phyloP scores from a whole-genome alignment of 2,329 filamentous ascomycete genomes.

The Cryphonectria naterciae region DNA sequence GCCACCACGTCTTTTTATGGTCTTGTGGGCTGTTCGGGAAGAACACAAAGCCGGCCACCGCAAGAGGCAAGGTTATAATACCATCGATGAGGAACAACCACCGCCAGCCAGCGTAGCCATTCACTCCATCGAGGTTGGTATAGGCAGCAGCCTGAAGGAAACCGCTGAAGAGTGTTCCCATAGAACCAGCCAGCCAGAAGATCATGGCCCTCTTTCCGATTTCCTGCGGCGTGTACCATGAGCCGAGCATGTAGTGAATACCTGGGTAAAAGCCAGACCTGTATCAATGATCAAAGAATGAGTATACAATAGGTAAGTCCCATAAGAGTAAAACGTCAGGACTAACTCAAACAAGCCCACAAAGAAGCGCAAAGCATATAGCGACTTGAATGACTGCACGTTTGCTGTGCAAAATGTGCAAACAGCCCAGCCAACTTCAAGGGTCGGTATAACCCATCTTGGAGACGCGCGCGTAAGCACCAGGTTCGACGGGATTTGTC shows the following conservation, averaged over 20 bases:
- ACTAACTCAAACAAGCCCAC: conserved; percentile 2
- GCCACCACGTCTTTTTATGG: too few species aligned
- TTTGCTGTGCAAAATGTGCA: conserved; percentile 12
- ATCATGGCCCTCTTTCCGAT: conserved; percentile 29
- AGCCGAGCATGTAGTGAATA: conserved; percentile 28
- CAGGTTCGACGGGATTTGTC: conserved; percentile 26
- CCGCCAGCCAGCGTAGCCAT: conserved; percentile 34
- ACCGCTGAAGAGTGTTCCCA: conserved; percentile 28
- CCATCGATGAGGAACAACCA: conserved; percentile 39
- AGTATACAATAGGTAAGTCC: too few species aligned
- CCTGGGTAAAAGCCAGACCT: conserved; percentile 29
- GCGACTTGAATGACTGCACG: too few species aligned
- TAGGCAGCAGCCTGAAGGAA: conserved; percentile 35
- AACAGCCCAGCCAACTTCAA: too few species aligned
- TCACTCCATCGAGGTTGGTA: conserved; percentile 33
- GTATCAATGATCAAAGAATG: too few species aligned
- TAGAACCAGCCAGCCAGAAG: conserved; percentile 28
- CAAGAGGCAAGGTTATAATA: conserved; percentile 36
- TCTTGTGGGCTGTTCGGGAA: too few species aligned
- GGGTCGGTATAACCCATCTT: too few species aligned
- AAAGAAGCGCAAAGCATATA: conserved; percentile 29
- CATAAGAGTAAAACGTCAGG: too few species aligned
- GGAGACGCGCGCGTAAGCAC: too few species aligned
- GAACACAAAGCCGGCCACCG: too few species aligned
- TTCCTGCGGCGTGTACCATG: conserved; percentile 24